A percentile compares a stretch with the other conserved stretches of the same genome.
These are phyloP conservation scores for Lachnellula hyalina DNA, from an alignment of 2,329 filamentous ascomycete species.

Conservation along the genomic window DNA sequence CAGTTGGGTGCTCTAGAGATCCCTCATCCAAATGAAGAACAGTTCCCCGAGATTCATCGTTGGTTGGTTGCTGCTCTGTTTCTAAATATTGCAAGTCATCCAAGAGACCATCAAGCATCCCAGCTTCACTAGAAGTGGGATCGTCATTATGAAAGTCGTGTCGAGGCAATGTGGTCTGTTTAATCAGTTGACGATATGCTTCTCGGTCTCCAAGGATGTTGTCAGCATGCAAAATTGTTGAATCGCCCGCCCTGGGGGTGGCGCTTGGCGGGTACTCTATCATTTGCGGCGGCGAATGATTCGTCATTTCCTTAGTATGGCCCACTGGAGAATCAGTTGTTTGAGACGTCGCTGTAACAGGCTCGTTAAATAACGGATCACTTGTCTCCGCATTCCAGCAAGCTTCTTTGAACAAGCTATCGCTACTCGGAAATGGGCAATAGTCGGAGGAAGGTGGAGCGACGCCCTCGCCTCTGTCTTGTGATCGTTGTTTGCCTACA, in stretches of 20 bases:
- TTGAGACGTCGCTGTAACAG: not conserved
- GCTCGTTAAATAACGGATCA: not conserved
- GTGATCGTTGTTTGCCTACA: not conserved
- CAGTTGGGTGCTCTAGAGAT: not conserved
- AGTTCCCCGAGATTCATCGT: no score
- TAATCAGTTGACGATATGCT: no score
- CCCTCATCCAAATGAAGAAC: no score
- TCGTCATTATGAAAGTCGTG: not conserved
- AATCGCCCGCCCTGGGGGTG: no score
- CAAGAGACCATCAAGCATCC: not conserved
- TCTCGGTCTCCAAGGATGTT: no score
- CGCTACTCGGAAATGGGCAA: not conserved
- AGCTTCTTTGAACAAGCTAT: conserved; percentile 12
- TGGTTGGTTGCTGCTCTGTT: not conserved
- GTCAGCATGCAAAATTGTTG: no score
- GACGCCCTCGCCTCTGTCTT: not conserved
- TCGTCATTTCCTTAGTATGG: no score
- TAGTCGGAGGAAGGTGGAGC: conserved; percentile 1
- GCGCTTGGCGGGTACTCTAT: no score
- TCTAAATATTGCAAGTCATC: not conserved
- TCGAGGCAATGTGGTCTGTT: not conserved
- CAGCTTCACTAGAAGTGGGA: conserved; percentile 12
- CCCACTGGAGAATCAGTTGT: no score
- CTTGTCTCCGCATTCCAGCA: conserved; percentile 6
- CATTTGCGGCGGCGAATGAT: no score